Evolutionary conservation across 257 asterid species (phyloP), one percentile per base, ranked within the genome.

Genomic region (Plectranthus barbatus): DNA sequence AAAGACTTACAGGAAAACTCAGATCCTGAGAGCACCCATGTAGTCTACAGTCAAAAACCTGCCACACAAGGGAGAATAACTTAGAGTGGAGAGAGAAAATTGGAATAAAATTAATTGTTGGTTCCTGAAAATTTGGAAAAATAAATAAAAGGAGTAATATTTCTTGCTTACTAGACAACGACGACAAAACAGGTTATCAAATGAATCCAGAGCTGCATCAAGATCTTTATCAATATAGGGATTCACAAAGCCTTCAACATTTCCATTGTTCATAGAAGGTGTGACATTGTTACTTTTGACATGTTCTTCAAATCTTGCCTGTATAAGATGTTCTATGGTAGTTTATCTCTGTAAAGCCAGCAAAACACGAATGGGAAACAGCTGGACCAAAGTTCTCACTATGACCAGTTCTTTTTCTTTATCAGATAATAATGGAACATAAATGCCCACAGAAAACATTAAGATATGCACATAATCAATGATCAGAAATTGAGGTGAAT

Each of bases 1-100:
- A 72, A 55, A 48, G 54, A 79, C 91, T 81, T 79, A 93, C 99
- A 71, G 96, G 80, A 70, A 81, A 79, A 63, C 78, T 77, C 53
- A 93, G 91, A 48, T 93, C 96, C 79, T 87, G 96, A 11, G 99
- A 93, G 64, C 97, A 93, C 72, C 99, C 97, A 73, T 90, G 99
- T 40, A 84, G 72, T 84, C 83, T 84, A 76, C 97, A 93, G 57
- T 90, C 99, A 74, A 85, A 93, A 68, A 93, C 96, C 99, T 93
- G 82, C 66, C 67, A 74, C 69, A 36, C 12, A 13, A 68, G 66
- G 39, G 66, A 48, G 41, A 58, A 42, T 46, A 24, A 54, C 67
- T 68, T 56, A 47, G 26, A 66, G 59, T 44, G 61, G n/a, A n/a
- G 5, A 5, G 50, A 46, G 67, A 71, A 67, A 29, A 49, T 4